Conservation (phyloP, 2,329 filamentous ascomycete species). For the Verticillium dahliae region DNA sequence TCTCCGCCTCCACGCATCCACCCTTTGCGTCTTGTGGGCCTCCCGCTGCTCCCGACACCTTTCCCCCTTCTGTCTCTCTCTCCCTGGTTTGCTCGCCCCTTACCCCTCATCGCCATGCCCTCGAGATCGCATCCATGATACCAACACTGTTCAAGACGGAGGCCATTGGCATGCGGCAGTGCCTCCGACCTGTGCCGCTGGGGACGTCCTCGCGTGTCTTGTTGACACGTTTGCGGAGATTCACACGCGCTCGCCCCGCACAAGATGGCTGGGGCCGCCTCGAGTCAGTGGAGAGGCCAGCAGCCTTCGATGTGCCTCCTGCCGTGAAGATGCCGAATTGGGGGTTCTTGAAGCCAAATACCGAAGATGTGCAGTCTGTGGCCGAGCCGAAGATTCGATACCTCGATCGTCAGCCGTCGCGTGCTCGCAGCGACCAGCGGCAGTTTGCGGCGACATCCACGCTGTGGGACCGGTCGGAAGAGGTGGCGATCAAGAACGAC, state of each 20-base stretch:
- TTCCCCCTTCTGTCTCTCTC: not conserved
- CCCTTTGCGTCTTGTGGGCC: not conserved
- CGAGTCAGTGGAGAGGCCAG: not conserved
- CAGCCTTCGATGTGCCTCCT: not conserved
- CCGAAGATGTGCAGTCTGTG: not conserved
- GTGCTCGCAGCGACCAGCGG: not conserved
- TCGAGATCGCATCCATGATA: conserved; percentile 6
- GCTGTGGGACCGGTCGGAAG: not conserved
- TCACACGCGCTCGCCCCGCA: conserved; percentile 4
- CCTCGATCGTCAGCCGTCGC: not conserved
- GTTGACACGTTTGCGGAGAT: conserved; percentile 15
- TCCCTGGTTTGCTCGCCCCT: not conserved
- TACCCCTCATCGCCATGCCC: not conserved
- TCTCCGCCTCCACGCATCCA: not conserved
- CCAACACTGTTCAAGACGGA: conserved; percentile 8
- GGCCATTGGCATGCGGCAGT: conserved; percentile 14
- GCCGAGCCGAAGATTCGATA: not conserved
- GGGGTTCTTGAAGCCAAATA: not conserved
- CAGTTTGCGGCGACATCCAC: not conserved
- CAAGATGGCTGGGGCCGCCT: not conserved
- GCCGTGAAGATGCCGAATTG: not conserved
- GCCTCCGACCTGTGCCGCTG: conserved; percentile 11
- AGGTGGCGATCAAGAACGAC: not conserved
- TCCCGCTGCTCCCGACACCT: not conserved
- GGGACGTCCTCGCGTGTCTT: conserved; percentile 19